Percentiles rank a stretch among this genome's conserved stretches.
phyloP scores from a whole-genome alignment of 768 basidiomycete species.

The Tricholoma furcatifolium region DNA sequence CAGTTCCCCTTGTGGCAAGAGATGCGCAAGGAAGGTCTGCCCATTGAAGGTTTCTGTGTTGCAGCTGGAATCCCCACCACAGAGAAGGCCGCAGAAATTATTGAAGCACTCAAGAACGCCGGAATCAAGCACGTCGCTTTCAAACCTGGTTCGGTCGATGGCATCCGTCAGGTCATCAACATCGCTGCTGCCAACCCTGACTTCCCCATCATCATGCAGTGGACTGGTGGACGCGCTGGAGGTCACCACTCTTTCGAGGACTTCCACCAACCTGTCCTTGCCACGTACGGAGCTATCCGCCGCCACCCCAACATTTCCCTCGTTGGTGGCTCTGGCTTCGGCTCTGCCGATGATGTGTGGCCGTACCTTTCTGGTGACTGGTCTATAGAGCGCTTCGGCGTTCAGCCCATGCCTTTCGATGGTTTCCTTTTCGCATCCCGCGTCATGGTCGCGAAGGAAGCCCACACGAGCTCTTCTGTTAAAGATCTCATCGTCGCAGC shows the following conservation, averaged over 20 bases:
- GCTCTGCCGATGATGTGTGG: conserved; percentile 93
- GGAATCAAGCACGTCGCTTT: conserved; percentile 97
- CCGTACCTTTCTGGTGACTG: conserved; percentile 97
- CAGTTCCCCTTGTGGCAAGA: conserved; percentile 98
- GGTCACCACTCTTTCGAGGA: conserved; percentile 99
- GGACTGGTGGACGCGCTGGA: conserved; percentile 98
- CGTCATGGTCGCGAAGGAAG: conserved; percentile 99
- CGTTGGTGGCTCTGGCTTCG: conserved; percentile 94
- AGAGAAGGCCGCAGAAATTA: conserved; percentile 97
- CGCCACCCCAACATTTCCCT: conserved; percentile 86
- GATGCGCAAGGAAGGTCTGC: conserved; percentile 92
- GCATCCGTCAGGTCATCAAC: conserved; percentile 95
- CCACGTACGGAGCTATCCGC: conserved; percentile 89
- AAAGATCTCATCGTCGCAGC: conserved; percentile 97
- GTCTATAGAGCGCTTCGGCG: conserved; percentile 76
- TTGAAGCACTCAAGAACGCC: conserved; percentile 71
- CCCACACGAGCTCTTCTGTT: conserved; percentile 90
- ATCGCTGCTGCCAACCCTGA: conserved; percentile 93
- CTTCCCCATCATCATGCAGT: conserved; percentile 97
- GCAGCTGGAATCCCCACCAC: conserved; percentile 96
- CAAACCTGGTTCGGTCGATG: conserved; percentile 98
- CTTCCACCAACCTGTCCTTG: conserved; percentile 93
- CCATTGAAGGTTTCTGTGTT: conserved; percentile 98
- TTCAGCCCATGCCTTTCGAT: conserved; percentile 97
- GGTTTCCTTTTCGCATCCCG: conserved; percentile 95